Evolutionary conservation across 2,329 filamentous ascomycete species (phyloP).

Genomic region (Biscogniauxia sp.): DNA sequence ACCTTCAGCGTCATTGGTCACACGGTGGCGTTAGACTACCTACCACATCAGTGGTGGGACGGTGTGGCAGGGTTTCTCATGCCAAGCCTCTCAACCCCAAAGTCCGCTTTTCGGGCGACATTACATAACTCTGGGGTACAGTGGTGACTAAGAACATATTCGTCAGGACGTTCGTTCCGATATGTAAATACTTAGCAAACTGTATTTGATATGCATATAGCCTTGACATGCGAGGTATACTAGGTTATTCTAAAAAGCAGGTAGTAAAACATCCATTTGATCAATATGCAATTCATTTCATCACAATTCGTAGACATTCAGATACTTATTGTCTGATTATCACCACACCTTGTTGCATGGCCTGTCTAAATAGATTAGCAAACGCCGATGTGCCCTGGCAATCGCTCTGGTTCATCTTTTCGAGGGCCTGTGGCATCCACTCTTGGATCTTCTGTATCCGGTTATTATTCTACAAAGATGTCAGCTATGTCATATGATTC

Average conservation of each 20-base stretch:
- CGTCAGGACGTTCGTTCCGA: background rate
- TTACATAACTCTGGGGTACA: too few relatives aligned
- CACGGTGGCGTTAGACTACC: background rate
- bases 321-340: conserved; percentile 20
- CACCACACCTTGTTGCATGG: conserved; percentile 39
- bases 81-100: background rate
- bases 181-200: too few relatives aligned
- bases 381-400: conserved; percentile 52
- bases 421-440: conserved; percentile 58
- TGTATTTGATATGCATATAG: background rate
- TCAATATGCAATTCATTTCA: background rate
- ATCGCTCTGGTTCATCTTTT: conserved; percentile 52
- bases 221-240: background rate
- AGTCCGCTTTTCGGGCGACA: background rate
- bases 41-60: background rate
- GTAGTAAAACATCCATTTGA: too few relatives aligned
- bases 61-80: background rate
- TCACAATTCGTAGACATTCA: background rate
- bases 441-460: conserved; percentile 63
- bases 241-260: too few relatives aligned
- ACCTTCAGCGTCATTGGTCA: conserved; percentile 24
- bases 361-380: conserved; percentile 51
- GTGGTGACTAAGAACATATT: too few relatives aligned
- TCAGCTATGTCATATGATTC: conserved; percentile 13
- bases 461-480: conserved; percentile 49